A percentile compares a stretch with the other conserved stretches of the same genome.
These are phyloP conservation scores for Yamadazyma sp. DNA, from an alignment of 1,139 yeast genomes.

Conservation along the genomic window DNA sequence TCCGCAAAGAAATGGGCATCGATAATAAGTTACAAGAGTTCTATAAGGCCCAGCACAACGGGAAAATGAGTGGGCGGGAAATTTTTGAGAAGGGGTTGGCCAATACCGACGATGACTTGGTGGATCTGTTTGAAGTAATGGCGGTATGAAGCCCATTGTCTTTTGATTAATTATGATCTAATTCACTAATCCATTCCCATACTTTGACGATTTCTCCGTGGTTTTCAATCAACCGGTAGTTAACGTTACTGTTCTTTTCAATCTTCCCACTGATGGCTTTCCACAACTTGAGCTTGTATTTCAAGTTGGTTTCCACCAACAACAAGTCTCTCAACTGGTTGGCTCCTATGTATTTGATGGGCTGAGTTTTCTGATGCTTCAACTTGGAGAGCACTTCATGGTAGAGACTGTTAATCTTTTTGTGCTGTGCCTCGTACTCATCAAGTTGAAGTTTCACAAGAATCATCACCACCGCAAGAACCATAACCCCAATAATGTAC, in stretches of 20 bases:
- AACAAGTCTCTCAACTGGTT: constrained; percentile 77
- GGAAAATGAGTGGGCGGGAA: constrained; percentile 82
- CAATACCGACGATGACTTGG: constrained; percentile 39
- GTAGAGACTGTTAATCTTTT: constrained; percentile 35
- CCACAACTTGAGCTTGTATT: constrained; percentile 61
- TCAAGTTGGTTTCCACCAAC: constrained; percentile 46
- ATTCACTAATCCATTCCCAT: constrained; percentile 81
- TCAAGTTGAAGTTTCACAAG: constrained; percentile 33
- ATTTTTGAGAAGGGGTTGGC: constrained; percentile 89
- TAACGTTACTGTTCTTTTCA: constrained; percentile 67
- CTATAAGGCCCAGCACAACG: constrained; percentile 60
- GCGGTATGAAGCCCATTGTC: constrained; percentile 5
- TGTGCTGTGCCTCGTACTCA: constrained; percentile 29
- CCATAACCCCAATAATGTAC: constrained; percentile 28
- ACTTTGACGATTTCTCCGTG: constrained; percentile 87
- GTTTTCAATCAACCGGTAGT: constrained; percentile 60
- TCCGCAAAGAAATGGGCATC: constrained; percentile 59
- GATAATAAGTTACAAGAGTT: constrained; percentile 53
- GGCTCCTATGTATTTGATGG: constrained; percentile 56
- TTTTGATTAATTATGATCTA: constrained; percentile 8
- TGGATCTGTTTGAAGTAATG: constrained; percentile 15
- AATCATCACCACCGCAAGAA: constrained; percentile 21
- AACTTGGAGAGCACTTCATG: constrained; percentile 49
- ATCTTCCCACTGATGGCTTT: constrained; percentile 54
- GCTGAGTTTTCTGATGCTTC: constrained; percentile 35